These are phyloP conservation scores for Rubroshorea leprosula DNA, from an alignment of 345 rosid species.

Conservation along the genomic window DNA sequence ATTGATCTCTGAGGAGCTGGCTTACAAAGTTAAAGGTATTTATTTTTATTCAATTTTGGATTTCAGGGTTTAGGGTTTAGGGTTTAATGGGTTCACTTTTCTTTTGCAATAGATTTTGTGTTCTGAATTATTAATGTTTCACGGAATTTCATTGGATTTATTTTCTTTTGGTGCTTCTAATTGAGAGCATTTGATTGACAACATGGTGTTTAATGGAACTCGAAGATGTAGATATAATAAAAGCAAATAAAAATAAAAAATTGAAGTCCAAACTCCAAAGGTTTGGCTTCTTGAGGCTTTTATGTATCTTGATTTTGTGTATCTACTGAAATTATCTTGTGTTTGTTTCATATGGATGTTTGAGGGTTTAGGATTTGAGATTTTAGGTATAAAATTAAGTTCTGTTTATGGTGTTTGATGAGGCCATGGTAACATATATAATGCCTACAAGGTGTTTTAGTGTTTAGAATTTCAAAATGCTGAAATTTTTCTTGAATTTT, in stretches of 20 bases:
- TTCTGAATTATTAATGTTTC: background rate
- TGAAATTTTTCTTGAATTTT: background rate
- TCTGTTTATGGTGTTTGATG: background rate
- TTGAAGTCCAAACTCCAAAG: background rate
- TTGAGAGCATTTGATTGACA: background rate
- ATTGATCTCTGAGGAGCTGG: slow-evolving; percentile 88
- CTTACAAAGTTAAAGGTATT: slow-evolving; percentile 83
- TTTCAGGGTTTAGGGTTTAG: slow-evolving; percentile 6
- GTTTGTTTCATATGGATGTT: no score
- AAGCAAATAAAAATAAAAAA: background rate
- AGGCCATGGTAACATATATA: background rate
- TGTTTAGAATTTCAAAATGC: background rate
- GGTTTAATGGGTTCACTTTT: background rate
- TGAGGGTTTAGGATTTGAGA: no score
- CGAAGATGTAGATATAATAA: no score
- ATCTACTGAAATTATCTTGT: background rate
- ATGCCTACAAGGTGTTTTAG: background rate
- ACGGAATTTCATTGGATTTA: background rate
- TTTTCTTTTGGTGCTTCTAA: background rate
- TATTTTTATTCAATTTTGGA: slow-evolving; percentile 5
- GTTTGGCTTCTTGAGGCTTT: background rate
- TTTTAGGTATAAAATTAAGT: background rate
- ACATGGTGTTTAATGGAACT: background rate
- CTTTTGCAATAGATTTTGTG: background rate
- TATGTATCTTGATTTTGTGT: no score